Evolutionary conservation across 495 filamentous ascomycete genomes (phyloP), one percentile per base, ranked within the genome.

Genomic region (Penicillium arizonense): DNA sequence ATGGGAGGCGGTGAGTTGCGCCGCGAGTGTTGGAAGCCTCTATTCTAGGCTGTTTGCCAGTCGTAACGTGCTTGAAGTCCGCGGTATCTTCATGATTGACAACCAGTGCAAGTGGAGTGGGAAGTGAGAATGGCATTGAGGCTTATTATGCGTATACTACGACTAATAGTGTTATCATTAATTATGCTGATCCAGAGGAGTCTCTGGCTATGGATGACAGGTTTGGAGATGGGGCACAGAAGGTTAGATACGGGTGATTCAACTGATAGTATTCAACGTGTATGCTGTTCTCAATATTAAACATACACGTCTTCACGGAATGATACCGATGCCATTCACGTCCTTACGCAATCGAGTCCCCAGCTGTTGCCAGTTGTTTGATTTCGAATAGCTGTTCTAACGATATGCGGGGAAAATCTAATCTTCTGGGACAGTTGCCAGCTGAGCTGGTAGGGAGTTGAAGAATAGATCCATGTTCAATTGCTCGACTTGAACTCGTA

Each of bases 11-110:
- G 56, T 95, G 89, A 3, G 84, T 87, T 3, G 58, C 10, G 11
- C 87, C 83, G 41, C 78, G 86, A 87, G 8, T 83, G 76, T 32
- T 78, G 59, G 11, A 96, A 86, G 88, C 44, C 82, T 98, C 52
- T 92, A 96, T 64, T 87, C 83, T 46, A 89, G 94, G 5, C 88
- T 98, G 53, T 96, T 97, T 72, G 85, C 89, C 48, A 86, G 87
- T 40, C 82, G 90, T 5, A 88, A 96, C 58, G 74, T 84, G 26
- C 65, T 76, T 30, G 80, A 92, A 44, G 77, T 96, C 4, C 74
- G 75, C 4, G 91, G 91, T 12, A 76, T 97, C 14, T 82, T 98
- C 56, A 76, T 97, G 50, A 87, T 98, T 54, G 92, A 98, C 47
- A 20, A 63, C 55, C 35, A 21, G 39, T 33, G 56, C 62, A 6